Percentiles rank a stretch among this genome's conserved stretches.
Evolutionary conservation across 2,329 filamentous ascomycete species (phyloP).

Genomic region (Cercospora berteroae): DNA sequence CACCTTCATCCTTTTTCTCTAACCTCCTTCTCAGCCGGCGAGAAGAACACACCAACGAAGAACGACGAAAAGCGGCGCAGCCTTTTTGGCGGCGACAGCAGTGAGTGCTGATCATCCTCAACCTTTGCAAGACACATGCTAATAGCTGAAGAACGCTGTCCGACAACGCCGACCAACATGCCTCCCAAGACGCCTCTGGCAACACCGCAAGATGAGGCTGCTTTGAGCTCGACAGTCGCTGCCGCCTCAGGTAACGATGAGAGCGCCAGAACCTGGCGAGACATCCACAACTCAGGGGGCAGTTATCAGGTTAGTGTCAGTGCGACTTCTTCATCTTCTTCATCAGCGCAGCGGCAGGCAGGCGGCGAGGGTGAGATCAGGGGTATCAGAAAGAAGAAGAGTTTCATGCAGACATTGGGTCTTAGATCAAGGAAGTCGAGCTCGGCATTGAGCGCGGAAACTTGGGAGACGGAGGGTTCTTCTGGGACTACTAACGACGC

Average conservation of each 20-base stretch:
- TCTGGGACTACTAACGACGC: not conserved
- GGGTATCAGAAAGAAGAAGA: slow-evolving; percentile 10
- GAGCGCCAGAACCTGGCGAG: not conserved
- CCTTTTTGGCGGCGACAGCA: slow-evolving; percentile 3
- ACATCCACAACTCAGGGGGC: not conserved
- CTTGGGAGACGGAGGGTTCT: slow-evolving; percentile 7
- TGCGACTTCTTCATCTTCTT: not conserved
- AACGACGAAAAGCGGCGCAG: not conserved
- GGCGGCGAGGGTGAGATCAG: not conserved
- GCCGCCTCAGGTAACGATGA: not conserved
- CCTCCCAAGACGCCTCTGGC: not conserved
- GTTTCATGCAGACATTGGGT: slow-evolving; percentile 3
- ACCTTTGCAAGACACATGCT: not conserved
- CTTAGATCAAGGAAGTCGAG: slow-evolving; percentile 7
- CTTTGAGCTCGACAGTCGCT: not conserved
- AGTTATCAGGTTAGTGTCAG: slow-evolving; percentile 1
- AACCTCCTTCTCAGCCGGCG: not conserved
- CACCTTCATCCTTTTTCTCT: not conserved
- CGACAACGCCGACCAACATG: not conserved
- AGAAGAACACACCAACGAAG: slow-evolving; percentile 1
- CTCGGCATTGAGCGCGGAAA: slow-evolving; percentile 1
- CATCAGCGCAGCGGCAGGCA: not conserved
- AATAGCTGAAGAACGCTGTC: not conserved
- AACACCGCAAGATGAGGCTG: not conserved
- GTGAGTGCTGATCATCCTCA: not conserved